These are phyloP conservation scores for Trebouxia sp. DNA, from an alignment of 139 green algal genomes.

Conservation along the genomic window DNA sequence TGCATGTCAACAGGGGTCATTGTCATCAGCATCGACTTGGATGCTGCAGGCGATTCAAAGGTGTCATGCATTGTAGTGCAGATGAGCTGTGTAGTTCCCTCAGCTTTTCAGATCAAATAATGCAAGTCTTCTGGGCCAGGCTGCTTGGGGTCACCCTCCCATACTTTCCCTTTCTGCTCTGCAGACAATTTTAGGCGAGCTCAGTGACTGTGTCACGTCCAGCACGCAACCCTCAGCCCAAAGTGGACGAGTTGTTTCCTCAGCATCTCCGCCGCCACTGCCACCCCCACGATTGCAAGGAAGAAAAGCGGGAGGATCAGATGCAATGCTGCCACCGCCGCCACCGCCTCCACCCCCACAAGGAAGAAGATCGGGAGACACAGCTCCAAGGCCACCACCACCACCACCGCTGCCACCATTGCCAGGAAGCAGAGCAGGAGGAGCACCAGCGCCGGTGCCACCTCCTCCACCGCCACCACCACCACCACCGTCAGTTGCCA, in stretches of 20 bases:
- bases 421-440: neutral
- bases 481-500: neutral
- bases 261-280: neutral
- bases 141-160: too few species aligned
- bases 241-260: neutral
- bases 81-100: too few species aligned
- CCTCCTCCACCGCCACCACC: neutral
- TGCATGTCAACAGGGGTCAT: too few species aligned
- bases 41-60: too few species aligned
- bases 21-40: too few species aligned
- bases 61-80: too few species aligned
- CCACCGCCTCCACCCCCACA: neutral
- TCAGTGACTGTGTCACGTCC: too few species aligned
- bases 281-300: neutral
- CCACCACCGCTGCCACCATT: neutral
- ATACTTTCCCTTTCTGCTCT: neutral
- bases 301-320: neutral
- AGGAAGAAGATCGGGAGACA: neutral
- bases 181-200: neutral
- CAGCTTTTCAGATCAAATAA: too few species aligned
- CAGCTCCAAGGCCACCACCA: neutral
- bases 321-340: neutral
- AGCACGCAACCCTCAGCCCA: too few species aligned
- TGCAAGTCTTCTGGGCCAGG: too few species aligned
- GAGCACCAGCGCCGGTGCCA: neutral